Evolutionary conservation across 176 grass and related monocot genomes (phyloP).

Genomic region (Coix lacrymajobi): DNA sequence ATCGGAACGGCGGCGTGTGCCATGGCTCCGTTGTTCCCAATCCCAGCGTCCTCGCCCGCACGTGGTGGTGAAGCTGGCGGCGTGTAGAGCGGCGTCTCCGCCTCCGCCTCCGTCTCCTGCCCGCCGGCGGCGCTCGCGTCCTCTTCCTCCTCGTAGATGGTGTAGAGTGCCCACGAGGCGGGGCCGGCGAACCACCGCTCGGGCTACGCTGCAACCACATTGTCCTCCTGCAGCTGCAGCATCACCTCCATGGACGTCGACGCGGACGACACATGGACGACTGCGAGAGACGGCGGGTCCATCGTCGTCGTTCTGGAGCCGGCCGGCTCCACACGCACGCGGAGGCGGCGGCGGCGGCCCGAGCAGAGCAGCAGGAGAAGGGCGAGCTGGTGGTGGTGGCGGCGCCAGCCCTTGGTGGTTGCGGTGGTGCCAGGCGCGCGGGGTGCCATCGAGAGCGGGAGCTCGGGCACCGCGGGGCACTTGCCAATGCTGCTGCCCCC

Average conservation of each 20-base stretch:
- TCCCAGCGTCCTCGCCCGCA: too few species aligned
- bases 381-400: not conserved
- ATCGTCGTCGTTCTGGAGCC: not conserved
- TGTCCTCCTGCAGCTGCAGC: not conserved
- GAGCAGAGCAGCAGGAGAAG: not conserved
- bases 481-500: not conserved
- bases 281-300: too few species aligned
- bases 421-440: not conserved
- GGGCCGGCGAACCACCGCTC: conserved; percentile 2
- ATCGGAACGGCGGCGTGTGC: not conserved
- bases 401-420: not conserved
- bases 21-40: not conserved
- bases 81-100: conserved; percentile 48
- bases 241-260: not conserved
- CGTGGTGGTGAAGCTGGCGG: conserved; percentile 22
- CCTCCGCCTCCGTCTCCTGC: not conserved
- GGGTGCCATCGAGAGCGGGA: not conserved
- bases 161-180: conserved; percentile 33
- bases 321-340: conserved; percentile 26
- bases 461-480: not conserved
- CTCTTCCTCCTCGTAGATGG: conserved; percentile 26
- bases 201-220: not conserved
- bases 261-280: too few species aligned
- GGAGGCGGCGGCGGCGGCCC: not conserved
- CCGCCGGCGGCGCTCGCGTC: not conserved